Evolutionary conservation across 2,329 filamentous ascomycete genomes (phyloP).

Genomic region (Clarireedia hainanense): DNA sequence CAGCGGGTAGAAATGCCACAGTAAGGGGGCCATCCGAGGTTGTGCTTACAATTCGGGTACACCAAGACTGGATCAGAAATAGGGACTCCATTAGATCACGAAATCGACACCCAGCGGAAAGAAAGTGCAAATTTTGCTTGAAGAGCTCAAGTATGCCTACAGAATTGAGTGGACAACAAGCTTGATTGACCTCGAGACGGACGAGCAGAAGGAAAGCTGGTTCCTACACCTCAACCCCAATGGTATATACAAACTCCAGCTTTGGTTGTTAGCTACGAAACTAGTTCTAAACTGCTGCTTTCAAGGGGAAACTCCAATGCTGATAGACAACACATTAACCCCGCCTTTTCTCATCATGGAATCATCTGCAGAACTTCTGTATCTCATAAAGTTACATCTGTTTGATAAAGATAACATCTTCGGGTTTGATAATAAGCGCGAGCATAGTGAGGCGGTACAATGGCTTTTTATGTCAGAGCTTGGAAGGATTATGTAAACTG

Average conservation of each 20-base stretch:
- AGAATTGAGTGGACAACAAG: conserved; percentile 37
- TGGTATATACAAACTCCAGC: conserved; percentile 20
- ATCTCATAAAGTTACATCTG: conserved; percentile 34
- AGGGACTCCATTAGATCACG: conserved; percentile 44
- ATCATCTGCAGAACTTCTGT: conserved; percentile 45
- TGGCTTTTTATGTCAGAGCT: conserved; percentile 36
- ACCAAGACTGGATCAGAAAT: neutral
- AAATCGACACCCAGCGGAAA: conserved; percentile 43
- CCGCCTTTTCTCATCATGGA: conserved; percentile 45
- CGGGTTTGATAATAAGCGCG: conserved; percentile 43
- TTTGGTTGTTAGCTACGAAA: neutral
- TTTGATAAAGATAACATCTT: conserved; percentile 41
- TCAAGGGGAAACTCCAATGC: conserved; percentile 36
- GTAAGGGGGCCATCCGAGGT: neutral
- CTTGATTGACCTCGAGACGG: conserved; percentile 28
- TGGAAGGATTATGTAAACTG: neutral
- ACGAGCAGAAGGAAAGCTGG: conserved; percentile 49
- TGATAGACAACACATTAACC: conserved; percentile 40
- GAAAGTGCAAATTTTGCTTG: conserved; percentile 44
- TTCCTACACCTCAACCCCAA: conserved; percentile 41
- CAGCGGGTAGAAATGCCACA: conserved; percentile 12
- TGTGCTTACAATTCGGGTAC: neutral
- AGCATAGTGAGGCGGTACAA: conserved; percentile 40
- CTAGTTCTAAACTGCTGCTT: neutral
- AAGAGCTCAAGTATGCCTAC: conserved; percentile 44